Base-by-base conservation (phyloP, 225 moss, liverwort and hornwort species). In the Physcomitrellopsis africana region DNA sequence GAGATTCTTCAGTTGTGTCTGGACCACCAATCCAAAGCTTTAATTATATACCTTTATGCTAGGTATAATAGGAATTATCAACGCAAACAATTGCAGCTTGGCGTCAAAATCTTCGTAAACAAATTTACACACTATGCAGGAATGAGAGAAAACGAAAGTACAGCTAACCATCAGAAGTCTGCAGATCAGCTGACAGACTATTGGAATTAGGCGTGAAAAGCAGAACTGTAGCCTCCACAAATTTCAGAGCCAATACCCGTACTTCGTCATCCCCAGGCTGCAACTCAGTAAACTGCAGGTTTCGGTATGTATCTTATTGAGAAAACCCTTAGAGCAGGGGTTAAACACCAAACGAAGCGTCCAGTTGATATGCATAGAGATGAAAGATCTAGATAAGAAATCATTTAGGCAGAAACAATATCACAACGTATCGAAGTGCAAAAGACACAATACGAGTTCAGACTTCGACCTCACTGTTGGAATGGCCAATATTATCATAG, bases 201-300 rank as follows among this genome's bases (percentile, higher is more conserved):
- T 87, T 91, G 15, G 87, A 85, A 77, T 90, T 86, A 17, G 90
- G 88, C 23, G 95, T 93, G 74, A 87, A 91, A 51, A 95, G 86
- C 75, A 93, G 37, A 53, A 91, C 80, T 57, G 92, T 89, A 18
- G 85, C 86, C 81, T 95, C 93, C 32, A 95, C 88, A 79, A 95
- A 95, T 80, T 90, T 91, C 68, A 93, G 81, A 16, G 89, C 95
- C 51, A 89, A 81, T 66, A 95, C 68, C 58, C 88, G 88, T 47
- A 93, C 90, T 65, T 85, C 91, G 76, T 91, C 91, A 69, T 91
- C 84, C 69, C 84, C 92, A 81, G 89, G 90, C 91, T 93, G 81
- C 77, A 79, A 68, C 41, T 27, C 77, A 69, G 17, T 47, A 69
- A 69, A 73, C 15, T 64, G 64, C 17, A 51, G 26, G 7, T 56